Base-by-base conservation (phyloP, 352 stramenopile genomes). In the Globisporangium spiculum region DNA sequence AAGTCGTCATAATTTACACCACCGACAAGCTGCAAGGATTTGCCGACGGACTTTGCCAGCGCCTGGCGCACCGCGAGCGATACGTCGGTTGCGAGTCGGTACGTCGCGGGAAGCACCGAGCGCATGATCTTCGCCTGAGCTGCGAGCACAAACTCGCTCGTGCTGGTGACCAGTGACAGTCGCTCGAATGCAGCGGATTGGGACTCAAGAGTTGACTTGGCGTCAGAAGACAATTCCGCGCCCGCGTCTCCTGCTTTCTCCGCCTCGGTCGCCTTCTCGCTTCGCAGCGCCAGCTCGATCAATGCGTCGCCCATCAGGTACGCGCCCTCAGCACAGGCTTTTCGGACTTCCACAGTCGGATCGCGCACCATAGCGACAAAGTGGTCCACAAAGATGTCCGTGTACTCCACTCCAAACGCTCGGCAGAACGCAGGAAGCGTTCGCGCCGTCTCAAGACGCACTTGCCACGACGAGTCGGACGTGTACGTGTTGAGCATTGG, bases 401-500 rank as follows among this genome's bases (percentile, higher is more conserved):
- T 84, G 72, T 95, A 95, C 52, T 95, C 87, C 1, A 58, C 62
- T 34, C 89, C 89, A 68, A 96, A 94, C 8, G 81, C 85, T 69
- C 80, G 68, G 52, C 85, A 92, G 54, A 95, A 93, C n/a, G 74
- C 71, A 41, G 86, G 86, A 26, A 96, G 77, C 14, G 84, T 93
- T 22, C 81, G 77, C 14, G 87, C 84, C 24, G 82, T 87, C 66
- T 96, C 84, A 9, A 95, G 70, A 26, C 89, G 87, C 38, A 96
- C 87, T 78, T 96, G 89, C 89, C 89, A 96, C 18, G 88, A 94
- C 10, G 86, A 89, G 53, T 96, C 89, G 14, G 85, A 93, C 26
- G 84, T 91, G 74, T 94, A 95, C 38, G 86, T 92, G 74, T 95
- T 96, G 55, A 96, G 83, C 81, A 95, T 87, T 5, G 89, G 89